These are phyloP conservation scores for Globisporangium camurandrum DNA, from an alignment of 352 stramenopile genomes.

Conservation along the genomic window DNA sequence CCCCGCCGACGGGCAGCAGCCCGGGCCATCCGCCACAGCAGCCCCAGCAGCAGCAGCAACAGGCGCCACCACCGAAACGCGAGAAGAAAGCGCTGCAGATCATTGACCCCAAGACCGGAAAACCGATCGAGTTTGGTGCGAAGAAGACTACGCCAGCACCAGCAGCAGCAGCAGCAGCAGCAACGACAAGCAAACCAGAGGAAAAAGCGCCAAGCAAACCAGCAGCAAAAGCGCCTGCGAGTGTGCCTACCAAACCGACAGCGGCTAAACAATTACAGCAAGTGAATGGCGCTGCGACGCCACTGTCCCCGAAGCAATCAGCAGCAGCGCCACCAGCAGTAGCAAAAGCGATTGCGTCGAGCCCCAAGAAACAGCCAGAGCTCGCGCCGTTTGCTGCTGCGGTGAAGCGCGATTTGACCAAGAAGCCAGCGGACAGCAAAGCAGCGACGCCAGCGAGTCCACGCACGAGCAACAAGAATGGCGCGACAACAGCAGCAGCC, in stretches of 20 bases:
- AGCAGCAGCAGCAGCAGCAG: constrained; percentile 4
- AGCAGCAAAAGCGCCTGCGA: constrained; percentile 2
- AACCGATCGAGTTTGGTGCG: constrained; percentile 4
- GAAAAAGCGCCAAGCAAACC: not conserved
- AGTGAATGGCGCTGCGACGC: constrained; percentile 12
- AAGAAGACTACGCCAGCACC: constrained; percentile 2
- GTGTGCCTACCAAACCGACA: constrained; percentile 11
- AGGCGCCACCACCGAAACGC: constrained; percentile 33
- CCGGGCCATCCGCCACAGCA: constrained; percentile 39
- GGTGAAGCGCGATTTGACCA: not conserved
- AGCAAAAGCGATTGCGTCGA: not conserved
- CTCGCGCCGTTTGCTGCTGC: not conserved
- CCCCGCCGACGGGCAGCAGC: constrained; percentile 8
- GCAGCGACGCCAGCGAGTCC: constrained; percentile 3
- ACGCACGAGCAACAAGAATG: constrained; percentile 12
- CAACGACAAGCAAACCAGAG: constrained; percentile 7
- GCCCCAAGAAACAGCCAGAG: constrained; percentile 4
- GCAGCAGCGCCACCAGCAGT: not conserved
- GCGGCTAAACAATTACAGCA: no score
- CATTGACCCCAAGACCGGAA: constrained; percentile 11
- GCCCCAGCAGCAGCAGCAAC: constrained; percentile 19
- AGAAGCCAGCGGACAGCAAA: constrained; percentile 9
- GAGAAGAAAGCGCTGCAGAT: constrained; percentile 43
- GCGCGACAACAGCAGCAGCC: not conserved
- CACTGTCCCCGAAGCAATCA: constrained; percentile 20